Base-by-base conservation (phyloP, 345 rosid species). In the Anacardium occidentale region DNA sequence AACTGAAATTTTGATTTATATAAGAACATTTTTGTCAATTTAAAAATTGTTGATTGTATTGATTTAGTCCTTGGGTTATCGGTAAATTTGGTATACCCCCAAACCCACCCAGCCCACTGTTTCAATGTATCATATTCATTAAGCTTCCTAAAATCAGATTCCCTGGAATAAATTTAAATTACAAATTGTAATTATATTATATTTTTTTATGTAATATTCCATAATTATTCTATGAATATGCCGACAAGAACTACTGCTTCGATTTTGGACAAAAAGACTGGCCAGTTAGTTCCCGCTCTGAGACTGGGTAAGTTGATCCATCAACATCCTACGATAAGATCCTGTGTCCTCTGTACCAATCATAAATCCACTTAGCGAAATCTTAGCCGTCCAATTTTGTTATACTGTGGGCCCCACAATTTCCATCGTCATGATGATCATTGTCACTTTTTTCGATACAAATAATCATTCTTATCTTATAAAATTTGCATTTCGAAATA, bases 251-350 rank as follows among this genome's bases (percentile, higher is more conserved):
- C 59, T 29, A 11, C 7, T 15, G 7, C 2, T 10, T 3, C 7
- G 1, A 2, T 14, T 22, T 0, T 5, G 1, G 24, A n/a, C 53
- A 62, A 26, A 62, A 22, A 37, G 7, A 12, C n/a, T n/a, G n/a
- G 11, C 37, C n/a, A n/a, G n/a, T n/a, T n/a, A 7, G 63, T 62
- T 47, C 72, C 79, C 44, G 50, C 40, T 13, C 40, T 13, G 10
- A 52, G 10, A 58, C 4, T 24, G 34, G 67, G 70, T 58, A 71
- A 58, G 51, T 25, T 24, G 13, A 24, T 59, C 42, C 66, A 53
- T 65, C 62, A 58, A 64, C 60, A 1, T 64, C 60, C 10, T 11
- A 2, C 54, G 60, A 65, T 54, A 76, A 70, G 40, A 18, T 62
- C 79, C 71, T 34, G 55, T 64, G 37, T 44, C 10, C 22, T 53